Conservation (phyloP, 257 asterid genomes). For the Penstemon eatonii region DNA sequence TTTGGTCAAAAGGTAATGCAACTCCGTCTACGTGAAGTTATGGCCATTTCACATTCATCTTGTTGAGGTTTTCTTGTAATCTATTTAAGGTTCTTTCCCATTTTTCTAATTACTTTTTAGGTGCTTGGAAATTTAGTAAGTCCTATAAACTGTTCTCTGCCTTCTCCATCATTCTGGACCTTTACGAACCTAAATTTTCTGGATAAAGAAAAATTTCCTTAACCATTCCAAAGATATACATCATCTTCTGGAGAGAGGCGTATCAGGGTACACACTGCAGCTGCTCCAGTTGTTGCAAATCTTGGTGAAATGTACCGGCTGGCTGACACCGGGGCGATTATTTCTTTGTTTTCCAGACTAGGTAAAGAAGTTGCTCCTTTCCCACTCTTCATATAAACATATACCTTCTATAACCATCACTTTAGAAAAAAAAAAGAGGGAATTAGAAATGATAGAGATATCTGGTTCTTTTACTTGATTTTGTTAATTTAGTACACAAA, state of each 20-base stretch:
- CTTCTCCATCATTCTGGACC: too few species aligned
- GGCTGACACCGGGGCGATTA: slow-evolving; percentile 89
- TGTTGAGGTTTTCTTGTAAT: not conserved
- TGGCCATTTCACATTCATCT: not conserved
- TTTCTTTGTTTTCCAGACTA: slow-evolving; percentile 83
- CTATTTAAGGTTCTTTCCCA: slow-evolving; percentile 8
- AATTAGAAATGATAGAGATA: too few species aligned
- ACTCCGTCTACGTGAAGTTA: too few species aligned
- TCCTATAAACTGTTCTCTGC: not conserved
- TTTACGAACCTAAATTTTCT: not conserved
- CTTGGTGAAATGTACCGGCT: slow-evolving; percentile 91
- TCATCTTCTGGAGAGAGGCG: slow-evolving; percentile 99
- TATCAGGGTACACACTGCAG: slow-evolving; percentile 95
- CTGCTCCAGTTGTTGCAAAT: slow-evolving; percentile 95
- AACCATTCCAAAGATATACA: slow-evolving; percentile 72
- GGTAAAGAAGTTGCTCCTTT: slow-evolving; percentile 48
- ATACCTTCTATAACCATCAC: slow-evolving; percentile 10
- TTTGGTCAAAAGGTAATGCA: slow-evolving; percentile 7
- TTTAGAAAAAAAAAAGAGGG: not conserved
- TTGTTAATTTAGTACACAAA: not conserved
- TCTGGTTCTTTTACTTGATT: slow-evolving; percentile 9
- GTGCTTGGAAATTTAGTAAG: slow-evolving; percentile 6
- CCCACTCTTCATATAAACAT: not conserved
- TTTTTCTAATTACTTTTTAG: not conserved
- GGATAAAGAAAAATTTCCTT: slow-evolving; percentile 34